Conservation (phyloP, 306 rosid genomes). For the Glycyrrhiza uralensis region DNA sequence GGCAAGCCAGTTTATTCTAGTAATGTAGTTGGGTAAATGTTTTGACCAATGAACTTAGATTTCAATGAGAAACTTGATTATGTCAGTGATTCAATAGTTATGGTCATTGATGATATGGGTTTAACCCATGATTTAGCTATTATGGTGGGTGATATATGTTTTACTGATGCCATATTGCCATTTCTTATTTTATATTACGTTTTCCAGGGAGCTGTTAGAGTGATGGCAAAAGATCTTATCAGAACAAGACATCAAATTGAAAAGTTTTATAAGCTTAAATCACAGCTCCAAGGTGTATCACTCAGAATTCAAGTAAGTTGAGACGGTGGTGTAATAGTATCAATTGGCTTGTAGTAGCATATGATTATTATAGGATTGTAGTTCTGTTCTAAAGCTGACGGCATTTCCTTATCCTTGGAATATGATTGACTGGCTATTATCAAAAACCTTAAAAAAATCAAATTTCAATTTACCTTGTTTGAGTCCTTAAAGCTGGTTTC, state of each 20-base stretch:
- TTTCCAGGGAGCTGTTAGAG: slow-evolving; percentile 95
- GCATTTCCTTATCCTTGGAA: slow-evolving; percentile 1
- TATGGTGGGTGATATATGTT: slow-evolving; percentile 7
- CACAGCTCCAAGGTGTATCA: slow-evolving; percentile 98
- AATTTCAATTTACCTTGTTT: not conserved
- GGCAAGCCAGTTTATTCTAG: not conserved
- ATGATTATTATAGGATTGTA: not conserved
- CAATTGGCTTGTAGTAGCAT: too few relatives aligned
- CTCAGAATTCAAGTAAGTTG: slow-evolving; percentile 90
- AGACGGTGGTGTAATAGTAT: too few relatives aligned
- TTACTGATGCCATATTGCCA: slow-evolving; percentile 13
- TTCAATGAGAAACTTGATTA: not conserved
- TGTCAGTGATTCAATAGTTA: not conserved
- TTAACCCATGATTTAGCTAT: slow-evolving; percentile 9
- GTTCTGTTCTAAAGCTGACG: not conserved
- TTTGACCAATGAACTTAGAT: not conserved
- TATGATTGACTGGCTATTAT: not conserved
- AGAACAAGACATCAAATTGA: slow-evolving; percentile 97
- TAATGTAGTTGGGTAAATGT: not conserved
- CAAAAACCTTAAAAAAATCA: not conserved
- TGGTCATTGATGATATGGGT: not conserved
- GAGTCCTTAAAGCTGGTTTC: slow-evolving; percentile 7
- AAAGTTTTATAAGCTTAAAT: slow-evolving; percentile 94
- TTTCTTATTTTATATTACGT: slow-evolving; percentile 24
- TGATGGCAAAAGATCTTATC: slow-evolving; percentile 98